A percentile compares a stretch with the other conserved stretches of the same genome.
Evolutionary conservation across 495 filamentous ascomycete species (phyloP).

Genomic region (Thermochaetoides thermophila): DNA sequence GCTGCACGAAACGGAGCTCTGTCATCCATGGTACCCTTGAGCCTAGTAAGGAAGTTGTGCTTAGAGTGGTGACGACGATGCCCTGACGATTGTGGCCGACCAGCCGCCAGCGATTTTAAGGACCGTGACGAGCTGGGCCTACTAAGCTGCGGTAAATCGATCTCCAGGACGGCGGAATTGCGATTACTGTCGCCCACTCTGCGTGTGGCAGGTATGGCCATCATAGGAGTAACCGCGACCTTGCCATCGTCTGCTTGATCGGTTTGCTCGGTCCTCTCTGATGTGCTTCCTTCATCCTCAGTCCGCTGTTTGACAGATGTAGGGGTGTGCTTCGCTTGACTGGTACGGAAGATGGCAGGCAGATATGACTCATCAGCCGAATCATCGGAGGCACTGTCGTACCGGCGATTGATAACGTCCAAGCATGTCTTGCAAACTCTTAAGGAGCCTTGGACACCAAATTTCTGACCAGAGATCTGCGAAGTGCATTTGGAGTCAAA

Average conservation of each 20-base stretch:
- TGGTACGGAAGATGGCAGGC: constrained; percentile 37
- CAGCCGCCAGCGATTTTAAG: constrained; percentile 57
- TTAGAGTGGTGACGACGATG: constrained; percentile 80
- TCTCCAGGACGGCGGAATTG: constrained; percentile 80
- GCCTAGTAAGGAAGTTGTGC: constrained; percentile 56
- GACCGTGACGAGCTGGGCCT: constrained; percentile 86
- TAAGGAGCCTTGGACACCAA: constrained; percentile 75
- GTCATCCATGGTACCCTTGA: constrained; percentile 40
- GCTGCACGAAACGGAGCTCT: constrained; percentile 81
- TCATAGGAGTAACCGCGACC: constrained; percentile 43
- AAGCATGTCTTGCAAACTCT: constrained; percentile 94
- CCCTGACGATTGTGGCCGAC: constrained; percentile 55
- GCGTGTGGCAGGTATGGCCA: constrained; percentile 80
- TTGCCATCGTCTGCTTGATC: constrained; percentile 21
- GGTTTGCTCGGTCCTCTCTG: constrained; percentile 26
- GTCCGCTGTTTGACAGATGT: constrained; percentile 9
- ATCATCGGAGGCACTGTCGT: constrained; percentile 74
- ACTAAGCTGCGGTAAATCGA: constrained; percentile 53
- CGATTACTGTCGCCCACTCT: constrained; percentile 70
- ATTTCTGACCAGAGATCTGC: constrained; percentile 67
- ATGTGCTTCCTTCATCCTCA: constrained; percentile 26
- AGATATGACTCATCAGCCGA: constrained; percentile 55
- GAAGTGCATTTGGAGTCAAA: constrained; percentile 95
- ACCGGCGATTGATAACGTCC: constrained; percentile 74
- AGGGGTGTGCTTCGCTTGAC: constrained; percentile 12